phyloP scores from a whole-genome alignment of 2,329 filamentous ascomycete species.

The Plectosphaerella cucumerina region DNA sequence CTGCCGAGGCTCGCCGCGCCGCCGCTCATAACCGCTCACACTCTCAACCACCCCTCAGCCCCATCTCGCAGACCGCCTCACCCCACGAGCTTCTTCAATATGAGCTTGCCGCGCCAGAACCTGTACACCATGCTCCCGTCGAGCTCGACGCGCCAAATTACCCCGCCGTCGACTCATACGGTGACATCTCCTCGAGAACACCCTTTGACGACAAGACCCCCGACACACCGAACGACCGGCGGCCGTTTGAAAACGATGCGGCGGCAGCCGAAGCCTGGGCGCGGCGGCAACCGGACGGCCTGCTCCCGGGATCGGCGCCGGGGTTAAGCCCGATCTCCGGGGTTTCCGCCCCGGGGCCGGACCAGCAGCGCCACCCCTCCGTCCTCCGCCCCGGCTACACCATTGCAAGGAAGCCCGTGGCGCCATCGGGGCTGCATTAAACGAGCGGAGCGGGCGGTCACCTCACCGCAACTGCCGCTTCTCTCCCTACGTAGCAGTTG shows the following conservation, averaged over 20 bases:
- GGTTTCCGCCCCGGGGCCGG: background rate
- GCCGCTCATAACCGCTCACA: background rate
- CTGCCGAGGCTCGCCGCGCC: background rate
- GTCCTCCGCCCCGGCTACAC: background rate
- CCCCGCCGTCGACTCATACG: background rate
- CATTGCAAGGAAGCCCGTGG: background rate
- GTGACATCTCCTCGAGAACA: background rate
- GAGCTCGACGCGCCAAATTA: background rate
- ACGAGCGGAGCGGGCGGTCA: background rate
- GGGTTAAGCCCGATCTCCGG: background rate
- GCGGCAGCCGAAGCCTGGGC: background rate
- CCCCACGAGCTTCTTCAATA: background rate
- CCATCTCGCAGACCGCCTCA: background rate
- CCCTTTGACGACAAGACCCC: slow-evolving; percentile 2
- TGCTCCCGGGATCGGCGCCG: background rate
- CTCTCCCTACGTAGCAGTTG: too few species aligned
- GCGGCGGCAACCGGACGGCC: background rate
- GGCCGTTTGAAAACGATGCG: background rate
- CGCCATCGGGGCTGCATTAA: background rate
- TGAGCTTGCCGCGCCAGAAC: background rate
- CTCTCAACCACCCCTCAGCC: background rate
- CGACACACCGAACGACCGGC: background rate
- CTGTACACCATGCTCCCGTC: background rate
- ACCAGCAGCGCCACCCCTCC: background rate
- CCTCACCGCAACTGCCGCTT: too few species aligned